Percentiles rank a stretch among this genome's conserved stretches.
Evolutionary conservation across 2,329 filamentous ascomycete genomes (phyloP).

Genomic region (Sordariomycetes sp.): DNA sequence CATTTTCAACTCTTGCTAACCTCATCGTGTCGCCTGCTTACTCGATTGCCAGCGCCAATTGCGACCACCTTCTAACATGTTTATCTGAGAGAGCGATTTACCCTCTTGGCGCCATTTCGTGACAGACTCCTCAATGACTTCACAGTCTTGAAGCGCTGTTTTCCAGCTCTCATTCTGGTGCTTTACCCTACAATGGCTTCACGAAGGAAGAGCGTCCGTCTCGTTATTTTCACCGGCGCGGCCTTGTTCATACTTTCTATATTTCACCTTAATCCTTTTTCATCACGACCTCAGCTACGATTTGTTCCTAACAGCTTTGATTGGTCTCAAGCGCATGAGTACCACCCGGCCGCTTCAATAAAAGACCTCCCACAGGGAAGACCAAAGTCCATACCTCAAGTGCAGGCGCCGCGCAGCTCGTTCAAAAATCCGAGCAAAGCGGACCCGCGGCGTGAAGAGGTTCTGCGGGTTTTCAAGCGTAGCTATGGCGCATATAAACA

Average conservation of each 20-base stretch:
- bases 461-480: conserved; percentile 6
- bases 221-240: conserved; percentile 2
- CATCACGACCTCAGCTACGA: neutral
- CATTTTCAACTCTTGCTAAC: too few relatives aligned
- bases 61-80: too few relatives aligned
- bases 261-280: conserved; percentile 1
- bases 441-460: conserved; percentile 6
- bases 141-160: too few relatives aligned
- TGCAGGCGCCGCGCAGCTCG: conserved; percentile 5
- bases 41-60: too few relatives aligned
- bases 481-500: conserved; percentile 41
- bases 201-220: neutral
- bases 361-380: conserved; percentile 5
- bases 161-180: too few relatives aligned
- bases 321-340: conserved; percentile 4
- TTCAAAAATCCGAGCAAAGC: conserved; percentile 3
- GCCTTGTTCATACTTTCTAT: conserved; percentile 3
- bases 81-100: too few relatives aligned
- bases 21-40: too few relatives aligned
- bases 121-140: too few relatives aligned
- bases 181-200: neutral
- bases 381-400: conserved; percentile 3
- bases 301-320: conserved; percentile 4
- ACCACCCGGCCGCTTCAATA: conserved; percentile 6
- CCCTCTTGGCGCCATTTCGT: too few relatives aligned